Evolutionary conservation across 352 stramenopile genomes (phyloP).

Genomic region (Phytophthora constricta): DNA sequence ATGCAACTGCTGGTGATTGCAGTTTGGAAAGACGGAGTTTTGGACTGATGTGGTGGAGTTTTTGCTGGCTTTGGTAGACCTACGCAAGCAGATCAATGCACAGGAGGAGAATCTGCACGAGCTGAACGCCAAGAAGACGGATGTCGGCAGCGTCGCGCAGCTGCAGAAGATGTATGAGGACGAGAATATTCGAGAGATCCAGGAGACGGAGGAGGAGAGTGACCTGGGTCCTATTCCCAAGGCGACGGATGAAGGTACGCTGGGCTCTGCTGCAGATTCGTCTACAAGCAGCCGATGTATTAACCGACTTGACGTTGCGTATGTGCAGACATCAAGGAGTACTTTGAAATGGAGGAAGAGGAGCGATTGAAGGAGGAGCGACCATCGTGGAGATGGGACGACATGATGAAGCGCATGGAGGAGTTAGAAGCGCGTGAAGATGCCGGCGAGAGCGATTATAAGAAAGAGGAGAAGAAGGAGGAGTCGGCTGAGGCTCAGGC

Average conservation of each 20-base stretch:
- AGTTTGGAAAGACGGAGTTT: too few species aligned
- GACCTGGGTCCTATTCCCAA: conserved; percentile 44
- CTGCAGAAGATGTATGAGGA: conserved; percentile 87
- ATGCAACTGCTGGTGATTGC: too few species aligned
- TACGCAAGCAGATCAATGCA: conserved; percentile 57
- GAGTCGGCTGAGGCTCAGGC: conserved; percentile 39
- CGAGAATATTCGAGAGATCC: conserved; percentile 87
- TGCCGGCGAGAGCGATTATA: conserved; percentile 33
- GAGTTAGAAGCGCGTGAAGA: conserved; percentile 78
- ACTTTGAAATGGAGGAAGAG: conserved; percentile 87
- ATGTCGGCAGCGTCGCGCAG: conserved; percentile 69
- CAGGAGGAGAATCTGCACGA: conserved; percentile 56
- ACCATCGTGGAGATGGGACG: conserved; percentile 80
- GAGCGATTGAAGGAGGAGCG: conserved; percentile 72
- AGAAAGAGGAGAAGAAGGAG: conserved; percentile 35
- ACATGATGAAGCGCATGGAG: conserved; percentile 88
- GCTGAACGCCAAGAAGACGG: conserved; percentile 66
- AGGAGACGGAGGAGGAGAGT: conserved; percentile 84
- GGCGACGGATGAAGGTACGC: conserved; percentile 74
- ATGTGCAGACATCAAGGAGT: conserved; percentile 70
- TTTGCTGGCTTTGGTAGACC: too few species aligned
- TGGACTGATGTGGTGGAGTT: too few species aligned
- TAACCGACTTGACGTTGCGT: background rate
- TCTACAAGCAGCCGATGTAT: too few species aligned
- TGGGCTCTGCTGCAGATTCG: too few species aligned